Evolutionary conservation across 352 stramenopile species (phyloP).

Genomic region (Pythium oligandrum): DNA sequence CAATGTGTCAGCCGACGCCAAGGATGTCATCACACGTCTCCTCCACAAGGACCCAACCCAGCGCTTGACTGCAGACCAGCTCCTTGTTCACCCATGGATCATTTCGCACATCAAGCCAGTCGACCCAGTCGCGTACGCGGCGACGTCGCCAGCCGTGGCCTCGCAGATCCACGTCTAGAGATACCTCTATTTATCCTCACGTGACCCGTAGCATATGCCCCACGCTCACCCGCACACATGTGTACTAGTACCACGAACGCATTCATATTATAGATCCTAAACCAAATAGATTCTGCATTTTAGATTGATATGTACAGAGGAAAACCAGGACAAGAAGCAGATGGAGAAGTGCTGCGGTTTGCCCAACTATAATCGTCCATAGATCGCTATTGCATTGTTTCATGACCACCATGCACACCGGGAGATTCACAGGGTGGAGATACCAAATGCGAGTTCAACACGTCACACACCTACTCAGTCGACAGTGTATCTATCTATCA

Average conservation of each 20-base stretch:
- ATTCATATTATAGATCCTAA: too few relatives aligned
- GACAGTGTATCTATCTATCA: slow-evolving; percentile 3
- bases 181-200: slow-evolving; percentile 11
- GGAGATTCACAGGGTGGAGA: slow-evolving; percentile 73
- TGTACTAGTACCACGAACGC: too few relatives aligned
- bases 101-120: slow-evolving; percentile 3
- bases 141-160: slow-evolving; percentile 1
- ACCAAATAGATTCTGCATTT: too few relatives aligned
- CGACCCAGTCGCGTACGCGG: slow-evolving; percentile 6
- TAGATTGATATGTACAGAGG: slow-evolving; percentile 37
- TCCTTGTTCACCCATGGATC: slow-evolving; percentile 92
- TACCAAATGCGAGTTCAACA: slow-evolving; percentile 67
- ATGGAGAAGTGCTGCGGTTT: slow-evolving; percentile 53
- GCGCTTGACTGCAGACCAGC: slow-evolving; percentile 83
- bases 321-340: slow-evolving; percentile 77
- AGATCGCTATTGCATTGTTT: slow-evolving; percentile 74
- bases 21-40: slow-evolving; percentile 87
- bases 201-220: slow-evolving; percentile 3
- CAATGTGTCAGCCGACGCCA: slow-evolving; percentile 83
- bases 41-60: slow-evolving; percentile 81
- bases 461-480: not conserved
- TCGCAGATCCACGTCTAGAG: slow-evolving; percentile 3
- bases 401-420: slow-evolving; percentile 75
- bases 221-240: not conserved
- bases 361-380: slow-evolving; percentile 75